A percentile compares a stretch with the other conserved stretches of the same genome.
These are phyloP conservation scores for Zancudomyces culisetae DNA, from an alignment of 371 early-diverging fungal genomes.

Conservation along the genomic window DNA sequence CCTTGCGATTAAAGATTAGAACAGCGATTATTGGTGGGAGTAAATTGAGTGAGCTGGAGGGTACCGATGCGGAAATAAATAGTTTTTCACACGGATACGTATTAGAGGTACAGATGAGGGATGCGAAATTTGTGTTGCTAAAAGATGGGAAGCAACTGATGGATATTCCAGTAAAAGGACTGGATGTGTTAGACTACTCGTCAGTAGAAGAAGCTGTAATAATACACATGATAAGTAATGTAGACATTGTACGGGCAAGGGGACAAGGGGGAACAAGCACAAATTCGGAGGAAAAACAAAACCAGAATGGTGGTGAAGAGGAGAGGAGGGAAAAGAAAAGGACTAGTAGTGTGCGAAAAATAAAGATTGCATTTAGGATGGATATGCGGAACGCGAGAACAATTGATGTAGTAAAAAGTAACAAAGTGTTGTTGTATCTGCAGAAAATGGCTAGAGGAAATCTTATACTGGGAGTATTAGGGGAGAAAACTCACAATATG, in stretches of 20 bases:
- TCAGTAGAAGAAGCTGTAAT: not conserved
- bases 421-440: not conserved
- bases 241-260: no score
- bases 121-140: not conserved
- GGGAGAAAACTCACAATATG: not conserved
- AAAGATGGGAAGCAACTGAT: not conserved
- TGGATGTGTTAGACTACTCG: not conserved
- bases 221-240: not conserved
- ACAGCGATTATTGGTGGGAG: not conserved
- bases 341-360: no score
- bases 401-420: not conserved
- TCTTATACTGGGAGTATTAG: not conserved
- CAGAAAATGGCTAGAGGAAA: not conserved
- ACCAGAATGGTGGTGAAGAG: no score
- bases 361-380: not conserved
- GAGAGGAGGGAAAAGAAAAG: no score
- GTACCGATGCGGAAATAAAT: no score
- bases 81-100: no score
- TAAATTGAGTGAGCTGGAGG: not conserved
- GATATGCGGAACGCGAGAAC: not conserved
- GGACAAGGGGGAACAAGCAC: no score
- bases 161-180: not conserved
- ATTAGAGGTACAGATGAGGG: not conserved
- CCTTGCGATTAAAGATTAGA: not conserved
- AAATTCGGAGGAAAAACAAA: no score